These are phyloP conservation scores for Microdochium trichocladiopsis DNA, from an alignment of 2,329 filamentous ascomycete species.

Conservation along the genomic window DNA sequence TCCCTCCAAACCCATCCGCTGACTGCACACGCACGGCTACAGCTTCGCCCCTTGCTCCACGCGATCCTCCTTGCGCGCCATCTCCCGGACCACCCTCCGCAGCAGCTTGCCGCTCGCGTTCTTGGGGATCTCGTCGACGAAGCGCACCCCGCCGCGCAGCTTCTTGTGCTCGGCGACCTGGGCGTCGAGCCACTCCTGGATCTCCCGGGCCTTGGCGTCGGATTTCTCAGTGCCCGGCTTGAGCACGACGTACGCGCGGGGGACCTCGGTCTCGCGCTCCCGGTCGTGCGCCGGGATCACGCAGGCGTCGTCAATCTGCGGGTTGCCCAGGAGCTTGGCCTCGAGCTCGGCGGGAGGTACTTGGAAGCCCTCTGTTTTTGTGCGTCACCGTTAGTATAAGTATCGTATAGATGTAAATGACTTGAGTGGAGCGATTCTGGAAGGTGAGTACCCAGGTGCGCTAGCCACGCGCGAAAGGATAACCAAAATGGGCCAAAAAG, in stretches of 20 bases:
- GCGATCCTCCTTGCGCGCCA: constrained; percentile 25
- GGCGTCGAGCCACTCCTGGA: constrained; percentile 26
- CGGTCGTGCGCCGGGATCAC: constrained; percentile 57
- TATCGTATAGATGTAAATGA: too few relatives aligned
- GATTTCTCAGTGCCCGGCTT: constrained; percentile 25
- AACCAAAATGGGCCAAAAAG: background rate
- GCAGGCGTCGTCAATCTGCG: constrained; percentile 47
- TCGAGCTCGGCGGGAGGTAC: constrained; percentile 63
- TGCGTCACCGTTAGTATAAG: constrained; percentile 25
- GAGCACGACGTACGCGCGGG: constrained; percentile 57
- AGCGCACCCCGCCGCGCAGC: constrained; percentile 31
- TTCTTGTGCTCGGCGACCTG: constrained; percentile 31
- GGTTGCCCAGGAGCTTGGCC: constrained; percentile 33
- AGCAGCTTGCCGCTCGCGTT: constrained; percentile 59
- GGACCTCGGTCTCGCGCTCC: constrained; percentile 59
- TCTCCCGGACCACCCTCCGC: constrained; percentile 45
- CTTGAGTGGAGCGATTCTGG: too few relatives aligned
- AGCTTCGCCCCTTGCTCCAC: constrained; percentile 17
- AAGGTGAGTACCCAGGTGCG: too few relatives aligned
- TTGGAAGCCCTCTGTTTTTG: constrained; percentile 64
- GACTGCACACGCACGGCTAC: constrained; percentile 1
- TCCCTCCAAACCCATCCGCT: background rate
- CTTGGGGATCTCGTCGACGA: constrained; percentile 53
- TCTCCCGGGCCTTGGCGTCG: constrained; percentile 29
- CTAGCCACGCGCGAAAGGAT: too few relatives aligned